phyloP scores from a whole-genome alignment of 129 eudicot species.

The Saussurea involucrata region DNA sequence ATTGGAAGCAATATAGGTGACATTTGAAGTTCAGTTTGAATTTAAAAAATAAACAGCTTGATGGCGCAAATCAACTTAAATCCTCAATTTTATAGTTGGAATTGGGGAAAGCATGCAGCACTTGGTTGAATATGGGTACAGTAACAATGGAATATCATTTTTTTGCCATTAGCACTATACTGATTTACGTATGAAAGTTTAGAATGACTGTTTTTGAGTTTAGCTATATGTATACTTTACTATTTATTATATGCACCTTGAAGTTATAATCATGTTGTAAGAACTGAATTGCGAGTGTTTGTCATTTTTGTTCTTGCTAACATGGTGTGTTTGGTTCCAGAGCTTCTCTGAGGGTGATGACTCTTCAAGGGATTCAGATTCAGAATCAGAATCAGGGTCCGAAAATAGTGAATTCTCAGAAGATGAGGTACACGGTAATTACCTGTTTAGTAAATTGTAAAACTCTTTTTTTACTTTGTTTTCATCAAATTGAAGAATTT shows the following conservation, averaged over 20 bases:
- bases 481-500: not conserved
- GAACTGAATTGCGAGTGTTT: not conserved
- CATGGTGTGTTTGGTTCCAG: slow-evolving; percentile 26
- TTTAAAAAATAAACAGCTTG: no score
- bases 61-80: no score
- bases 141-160: no score
- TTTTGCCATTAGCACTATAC: not conserved
- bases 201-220: not conserved
- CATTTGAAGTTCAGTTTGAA: no score
- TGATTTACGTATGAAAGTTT: not conserved
- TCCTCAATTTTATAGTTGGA: no score
- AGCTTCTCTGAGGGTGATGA: slow-evolving; percentile 34
- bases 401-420: slow-evolving; percentile 40
- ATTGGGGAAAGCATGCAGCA: no score
- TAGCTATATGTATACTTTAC: not conserved
- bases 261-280: not conserved
- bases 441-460: not conserved
- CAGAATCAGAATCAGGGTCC: slow-evolving; percentile 46
- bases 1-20: not conserved
- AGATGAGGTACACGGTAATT: slow-evolving; percentile 61
- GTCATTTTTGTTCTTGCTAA: not conserved
- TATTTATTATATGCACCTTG: not conserved
- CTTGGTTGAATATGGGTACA: no score
- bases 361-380: slow-evolving; percentile 19
- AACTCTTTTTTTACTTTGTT: not conserved